Evolutionary conservation across 768 basidiomycete species (phyloP), one percentile per base, ranked within the genome.

Genomic region (Xerocomellus dryophilus): DNA sequence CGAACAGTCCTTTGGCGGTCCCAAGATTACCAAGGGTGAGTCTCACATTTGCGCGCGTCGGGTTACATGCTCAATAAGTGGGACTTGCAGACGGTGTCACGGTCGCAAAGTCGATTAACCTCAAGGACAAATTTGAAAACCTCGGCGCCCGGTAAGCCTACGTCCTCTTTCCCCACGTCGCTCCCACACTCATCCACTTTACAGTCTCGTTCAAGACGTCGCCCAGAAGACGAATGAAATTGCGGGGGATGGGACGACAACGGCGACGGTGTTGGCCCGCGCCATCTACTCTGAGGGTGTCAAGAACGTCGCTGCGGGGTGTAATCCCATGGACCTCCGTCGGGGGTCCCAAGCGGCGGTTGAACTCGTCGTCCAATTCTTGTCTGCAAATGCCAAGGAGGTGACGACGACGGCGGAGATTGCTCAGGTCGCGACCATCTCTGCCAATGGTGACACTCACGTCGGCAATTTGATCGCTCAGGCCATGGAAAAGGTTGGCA

Each of bases 401-500:
- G 93, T 99, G 74, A 99, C 95, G 58, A 98, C 96, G 40, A 92
- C 89, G 15, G 91, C 92, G 25, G 95, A 99, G 77, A 98, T 99
- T 64, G 94, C 96, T 11, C 95, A 98, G 74, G 96, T 98, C 59
- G 94, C 95, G n/a, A 98, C 95, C 62, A 96, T 97, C 72, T 88
- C 85, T 23, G 84, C 90, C 14, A 83, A 84, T 52, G 80, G 82
- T 34, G 96, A 98, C 74, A 79, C 73, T 1, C 94, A 98, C 68
- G 80, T 99, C 58, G 96, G 96, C 43, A 86, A 87, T 69, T 82
- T 99, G 66, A 98, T 98, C 71, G 95, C 96, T 6, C 92, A 92
- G 68, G 96, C 96, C 2, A 98, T 98, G 96, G 96, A 98, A 76
- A 97, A 97, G 73, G 96, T 98, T 56, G 96, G 96, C 70, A 97